Percentiles rank a stretch among this genome's conserved stretches.
Evolutionary conservation across 768 basidiomycete species (phyloP).

Genomic region (Lyophyllum shimeji): DNA sequence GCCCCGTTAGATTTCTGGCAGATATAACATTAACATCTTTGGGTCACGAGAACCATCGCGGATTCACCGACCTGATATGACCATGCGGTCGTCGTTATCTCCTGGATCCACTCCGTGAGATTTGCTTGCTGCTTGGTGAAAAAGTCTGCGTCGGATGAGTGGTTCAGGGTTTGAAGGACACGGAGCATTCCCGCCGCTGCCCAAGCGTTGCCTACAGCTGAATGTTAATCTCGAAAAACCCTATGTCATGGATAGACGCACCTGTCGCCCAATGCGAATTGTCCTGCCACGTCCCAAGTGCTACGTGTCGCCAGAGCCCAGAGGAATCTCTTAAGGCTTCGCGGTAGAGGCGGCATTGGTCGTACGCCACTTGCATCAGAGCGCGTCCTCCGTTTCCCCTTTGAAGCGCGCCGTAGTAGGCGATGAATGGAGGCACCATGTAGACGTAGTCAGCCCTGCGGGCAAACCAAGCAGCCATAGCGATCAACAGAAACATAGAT

Average conservation of each 20-base stretch:
- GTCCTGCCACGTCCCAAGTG: slow-evolving; percentile 45
- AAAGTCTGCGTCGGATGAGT: slow-evolving; percentile 35
- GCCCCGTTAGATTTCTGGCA: slow-evolving; percentile 41
- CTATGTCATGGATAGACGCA: slow-evolving; percentile 10
- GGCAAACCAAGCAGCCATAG: background rate
- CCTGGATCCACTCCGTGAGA: slow-evolving; percentile 52
- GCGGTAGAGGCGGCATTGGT: slow-evolving; percentile 58
- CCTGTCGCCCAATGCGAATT: slow-evolving; percentile 60
- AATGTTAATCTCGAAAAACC: background rate
- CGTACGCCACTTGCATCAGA: slow-evolving; percentile 49
- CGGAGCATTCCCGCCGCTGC: slow-evolving; percentile 65
- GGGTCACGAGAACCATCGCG: background rate
- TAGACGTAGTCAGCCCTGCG: slow-evolving; percentile 57
- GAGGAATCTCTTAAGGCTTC: slow-evolving; percentile 45
- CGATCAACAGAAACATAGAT: background rate
- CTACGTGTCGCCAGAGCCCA: slow-evolving; percentile 59
- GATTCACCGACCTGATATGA: slow-evolving; percentile 34
- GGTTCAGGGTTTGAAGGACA: slow-evolving; percentile 52
- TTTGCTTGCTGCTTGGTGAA: slow-evolving; percentile 41
- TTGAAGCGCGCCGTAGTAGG: slow-evolving; percentile 58
- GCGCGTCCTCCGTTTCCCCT: slow-evolving; percentile 30
- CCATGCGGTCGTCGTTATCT: slow-evolving; percentile 48
- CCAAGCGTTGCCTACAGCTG: slow-evolving; percentile 56
- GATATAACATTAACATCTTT: background rate
- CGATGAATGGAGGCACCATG: slow-evolving; percentile 67